phyloP scores from a whole-genome alignment of 129 eudicot genomes.

The Lonicera japonica region DNA sequence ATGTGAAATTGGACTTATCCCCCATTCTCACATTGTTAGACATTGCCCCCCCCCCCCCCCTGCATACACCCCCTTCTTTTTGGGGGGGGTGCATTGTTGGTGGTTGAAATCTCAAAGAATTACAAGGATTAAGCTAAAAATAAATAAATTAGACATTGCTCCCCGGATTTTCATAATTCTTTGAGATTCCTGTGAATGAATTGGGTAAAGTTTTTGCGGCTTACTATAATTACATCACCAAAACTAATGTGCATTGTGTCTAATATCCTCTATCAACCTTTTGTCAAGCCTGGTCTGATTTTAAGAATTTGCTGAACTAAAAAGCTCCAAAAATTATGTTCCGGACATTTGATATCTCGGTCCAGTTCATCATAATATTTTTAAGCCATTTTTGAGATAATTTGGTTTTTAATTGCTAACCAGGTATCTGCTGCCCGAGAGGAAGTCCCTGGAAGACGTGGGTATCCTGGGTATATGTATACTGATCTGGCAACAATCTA shows the following conservation, averaged over 20 bases:
- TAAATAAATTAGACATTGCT: no score
- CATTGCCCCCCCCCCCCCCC: no score
- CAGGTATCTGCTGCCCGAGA: conserved; percentile 99
- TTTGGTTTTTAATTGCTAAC: not conserved
- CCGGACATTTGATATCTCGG: not conserved
- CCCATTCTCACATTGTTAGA: no score
- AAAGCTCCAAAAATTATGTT: not conserved
- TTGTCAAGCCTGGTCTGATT: not conserved
- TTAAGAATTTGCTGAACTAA: not conserved
- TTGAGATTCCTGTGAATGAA: no score
- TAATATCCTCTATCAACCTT: not conserved
- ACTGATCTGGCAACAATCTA: conserved; percentile 98
- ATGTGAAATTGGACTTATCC: no score
- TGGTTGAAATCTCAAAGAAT: no score
- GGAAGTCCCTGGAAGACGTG: conserved; percentile 99
- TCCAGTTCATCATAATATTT: not conserved
- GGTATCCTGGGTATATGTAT: conserved; percentile 99
- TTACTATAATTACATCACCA: not conserved
- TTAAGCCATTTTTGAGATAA: not conserved
- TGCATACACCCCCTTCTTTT: no score
- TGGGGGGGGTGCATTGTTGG: no score
- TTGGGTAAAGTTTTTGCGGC: no score
- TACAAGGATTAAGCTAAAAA: no score
- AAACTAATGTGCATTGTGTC: not conserved
- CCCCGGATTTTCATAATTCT: no score